Base-by-base conservation (phyloP, 805 yeast genomes). In the Scheffersomyces stipitis region DNA sequence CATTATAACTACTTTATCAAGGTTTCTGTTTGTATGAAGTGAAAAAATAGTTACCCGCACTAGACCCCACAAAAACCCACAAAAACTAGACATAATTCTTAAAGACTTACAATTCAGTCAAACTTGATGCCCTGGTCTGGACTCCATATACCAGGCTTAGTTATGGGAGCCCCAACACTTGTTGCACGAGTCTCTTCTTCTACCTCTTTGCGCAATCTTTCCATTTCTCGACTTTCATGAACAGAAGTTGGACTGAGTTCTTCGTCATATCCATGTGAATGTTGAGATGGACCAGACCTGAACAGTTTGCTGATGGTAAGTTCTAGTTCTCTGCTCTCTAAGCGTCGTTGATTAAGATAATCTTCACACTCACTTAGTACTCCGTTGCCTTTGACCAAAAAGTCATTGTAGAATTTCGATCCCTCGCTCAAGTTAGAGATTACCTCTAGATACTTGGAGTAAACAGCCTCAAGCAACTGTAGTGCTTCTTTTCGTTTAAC, bases 391-490 rank as follows among this genome's bases (percentile, higher is more conserved):
- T 75, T 74, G 6, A 56, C 57, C 20, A 72, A 61, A 42, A 86
- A 75, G 36, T 81, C 83, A 26, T 69, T 69, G 62, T 90, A 90
- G 53, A 89, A 89, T 36, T 72, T 71, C 0, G 76, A 49, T 0
- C 96, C 96, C 48, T 83, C 85, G 20, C 72, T 72, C 18, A 87
- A 55, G 51, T 86, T 83, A 4, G 69, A 63, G 13, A 72, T 57
- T 2, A 86, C 69, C 48, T 83, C 86, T 18, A 70, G 57, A 49
- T 69, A 83, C 32, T 75, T 71, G 27, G 64, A 56, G 44, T 69
- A 75, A 1, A 73, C 76, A 4, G 66, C 56, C 36, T 78, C 83
- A 18, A 84, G 55, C 1, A 57, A 61, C 36, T 76, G 79, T 29
- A 85, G 56, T 1, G 75, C 73, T 15, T 64, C 61, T 34, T 73